These are phyloP conservation scores for Filobasidium uniguttulatum DNA, from an alignment of 1,284 basidiomycete genomes.

Conservation along the genomic window DNA sequence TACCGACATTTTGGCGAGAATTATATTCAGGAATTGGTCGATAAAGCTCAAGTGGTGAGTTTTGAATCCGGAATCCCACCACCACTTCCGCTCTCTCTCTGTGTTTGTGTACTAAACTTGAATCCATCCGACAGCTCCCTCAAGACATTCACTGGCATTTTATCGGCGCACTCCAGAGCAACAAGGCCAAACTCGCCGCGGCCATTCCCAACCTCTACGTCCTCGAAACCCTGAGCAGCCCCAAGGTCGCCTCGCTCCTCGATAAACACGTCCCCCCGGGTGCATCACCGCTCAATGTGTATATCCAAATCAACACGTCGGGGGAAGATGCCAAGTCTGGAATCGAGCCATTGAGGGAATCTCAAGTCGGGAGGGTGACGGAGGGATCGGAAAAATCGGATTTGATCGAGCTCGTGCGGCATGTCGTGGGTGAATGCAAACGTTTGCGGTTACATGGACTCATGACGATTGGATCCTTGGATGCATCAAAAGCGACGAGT, in stretches of 20 bases:
- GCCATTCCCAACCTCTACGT: constrained; percentile 78
- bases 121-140: constrained; percentile 56
- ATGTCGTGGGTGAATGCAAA: constrained; percentile 61
- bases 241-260: constrained; percentile 70
- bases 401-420: constrained; percentile 52
- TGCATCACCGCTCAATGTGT: constrained; percentile 55
- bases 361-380: constrained; percentile 14
- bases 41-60: constrained; percentile 65
- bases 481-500: constrained; percentile 46
- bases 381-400: constrained; percentile 33
- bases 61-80: background rate
- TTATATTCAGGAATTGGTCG: constrained; percentile 88
- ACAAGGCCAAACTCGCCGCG: constrained; percentile 90
- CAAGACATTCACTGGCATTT: constrained; percentile 88
- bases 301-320: constrained; percentile 90
- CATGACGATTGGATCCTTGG: constrained; percentile 89
- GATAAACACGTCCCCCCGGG: constrained; percentile 50
- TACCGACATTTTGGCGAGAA: constrained; percentile 95
- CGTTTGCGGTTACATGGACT: constrained; percentile 63
- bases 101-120: background rate
- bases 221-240: constrained; percentile 79
- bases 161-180: constrained; percentile 86
- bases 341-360: constrained; percentile 42
- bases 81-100: constrained; percentile 10
- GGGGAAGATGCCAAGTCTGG: constrained; percentile 83